A percentile compares a stretch with the other conserved stretches of the same genome.
phyloP scores from a whole-genome alignment of 192 early-diverging fungal species.

The Geranomyces michiganensis region DNA sequence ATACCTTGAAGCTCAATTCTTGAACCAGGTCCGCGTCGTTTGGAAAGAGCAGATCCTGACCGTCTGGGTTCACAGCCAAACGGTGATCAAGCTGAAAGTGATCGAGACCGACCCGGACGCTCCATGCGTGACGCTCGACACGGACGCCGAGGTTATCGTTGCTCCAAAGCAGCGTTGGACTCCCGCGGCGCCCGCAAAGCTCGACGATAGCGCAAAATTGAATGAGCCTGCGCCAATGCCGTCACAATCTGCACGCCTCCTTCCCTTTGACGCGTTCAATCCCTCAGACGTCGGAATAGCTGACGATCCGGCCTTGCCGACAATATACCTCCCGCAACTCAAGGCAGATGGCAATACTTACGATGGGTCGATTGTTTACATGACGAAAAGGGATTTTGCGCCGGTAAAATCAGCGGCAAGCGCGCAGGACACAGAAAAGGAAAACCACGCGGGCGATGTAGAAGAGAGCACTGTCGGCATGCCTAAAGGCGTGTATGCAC shows the following conservation, averaged over 20 bases:
- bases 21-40: constrained; percentile 51
- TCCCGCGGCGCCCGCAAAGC: neutral
- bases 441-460: neutral
- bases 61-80: constrained; percentile 45
- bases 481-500: constrained; percentile 9
- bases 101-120: constrained; percentile 36
- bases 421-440: no score
- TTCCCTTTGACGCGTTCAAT: constrained; percentile 20
- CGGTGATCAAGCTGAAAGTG: constrained; percentile 41
- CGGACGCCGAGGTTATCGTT: constrained; percentile 50
- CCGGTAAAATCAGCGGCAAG: no score
- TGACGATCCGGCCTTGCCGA: constrained; percentile 7
- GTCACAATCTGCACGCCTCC: neutral
- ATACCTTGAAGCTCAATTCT: constrained; percentile 51
- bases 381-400: neutral
- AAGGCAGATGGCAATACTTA: neutral
- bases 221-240: neutral
- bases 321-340: neutral
- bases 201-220: neutral
- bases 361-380: constrained; percentile 8
- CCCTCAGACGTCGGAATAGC: neutral
- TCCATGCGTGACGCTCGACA: constrained; percentile 36
- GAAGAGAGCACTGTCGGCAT: neutral
- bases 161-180: constrained; percentile 43
- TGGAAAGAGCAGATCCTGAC: constrained; percentile 34